A percentile compares a stretch with the other conserved stretches of the same genome.
phyloP scores from a whole-genome alignment of 306 rosid species.

The Quercus rubra region DNA sequence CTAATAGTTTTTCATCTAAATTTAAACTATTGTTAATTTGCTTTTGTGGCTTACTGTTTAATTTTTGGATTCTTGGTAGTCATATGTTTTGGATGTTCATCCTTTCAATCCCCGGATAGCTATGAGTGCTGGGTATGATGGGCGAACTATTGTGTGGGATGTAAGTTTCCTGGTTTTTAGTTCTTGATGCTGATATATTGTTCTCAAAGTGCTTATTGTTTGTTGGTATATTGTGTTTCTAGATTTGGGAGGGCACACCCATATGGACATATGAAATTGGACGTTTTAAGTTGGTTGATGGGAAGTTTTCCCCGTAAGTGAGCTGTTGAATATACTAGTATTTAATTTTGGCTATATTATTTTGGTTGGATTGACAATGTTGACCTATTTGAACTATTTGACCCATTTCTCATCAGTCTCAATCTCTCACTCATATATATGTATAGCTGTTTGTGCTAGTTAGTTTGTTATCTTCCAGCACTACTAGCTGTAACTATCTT shows the following conservation, averaged over 20 bases:
- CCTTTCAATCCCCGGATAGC: slow-evolving; percentile 97
- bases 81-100: slow-evolving; percentile 94
- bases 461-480: neutral
- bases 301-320: slow-evolving; percentile 90
- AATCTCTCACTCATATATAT: neutral
- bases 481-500: neutral
- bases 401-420: neutral
- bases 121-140: slow-evolving; percentile 98
- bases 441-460: neutral
- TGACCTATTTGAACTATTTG: neutral
- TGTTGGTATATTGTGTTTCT: slow-evolving; percentile 35
- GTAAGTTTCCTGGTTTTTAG: slow-evolving; percentile 46
- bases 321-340: slow-evolving; percentile 13
- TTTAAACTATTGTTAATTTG: slow-evolving; percentile 14
- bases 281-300: slow-evolving; percentile 73
- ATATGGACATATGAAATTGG: slow-evolving; percentile 67
- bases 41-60: slow-evolving; percentile 27
- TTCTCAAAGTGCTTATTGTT: slow-evolving; percentile 10
- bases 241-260: slow-evolving; percentile 94
- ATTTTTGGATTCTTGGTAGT: slow-evolving; percentile 49
- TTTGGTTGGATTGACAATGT: slow-evolving; percentile 9
- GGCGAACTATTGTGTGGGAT: slow-evolving; percentile 86
- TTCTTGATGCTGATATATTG: slow-evolving; percentile 12
- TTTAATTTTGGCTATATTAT: slow-evolving; percentile 12
- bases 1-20: slow-evolving; percentile 2